phyloP scores from a whole-genome alignment of 139 green algal genomes.

The Chlamydomonas schloesseri region DNA sequence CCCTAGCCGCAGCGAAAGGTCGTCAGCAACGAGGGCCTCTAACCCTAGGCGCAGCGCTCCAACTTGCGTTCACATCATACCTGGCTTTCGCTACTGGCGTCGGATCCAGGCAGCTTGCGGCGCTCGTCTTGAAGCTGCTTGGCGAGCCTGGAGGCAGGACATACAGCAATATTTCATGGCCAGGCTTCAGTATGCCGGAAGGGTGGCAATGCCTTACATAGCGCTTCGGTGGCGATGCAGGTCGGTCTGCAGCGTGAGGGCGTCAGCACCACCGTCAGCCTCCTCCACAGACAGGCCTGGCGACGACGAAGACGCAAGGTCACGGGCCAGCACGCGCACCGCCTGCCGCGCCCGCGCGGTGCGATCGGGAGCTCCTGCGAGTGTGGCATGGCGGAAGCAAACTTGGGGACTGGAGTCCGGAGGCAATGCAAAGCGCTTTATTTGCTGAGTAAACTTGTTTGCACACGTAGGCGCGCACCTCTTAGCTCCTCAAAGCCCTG shows the following conservation, averaged over 20 bases:
- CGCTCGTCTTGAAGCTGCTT: constrained; percentile 21
- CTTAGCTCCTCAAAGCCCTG: constrained; percentile 12
- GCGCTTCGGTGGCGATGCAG: constrained; percentile 1
- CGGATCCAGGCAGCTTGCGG: no score
- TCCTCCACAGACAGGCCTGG: neutral
- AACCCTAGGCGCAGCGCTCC: no score
- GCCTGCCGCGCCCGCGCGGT: neutral
- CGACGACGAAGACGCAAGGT: neutral
- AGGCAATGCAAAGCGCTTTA: no score
- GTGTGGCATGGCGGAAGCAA: neutral
- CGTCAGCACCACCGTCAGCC: neutral
- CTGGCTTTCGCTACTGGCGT: no score
- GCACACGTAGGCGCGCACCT: neutral
- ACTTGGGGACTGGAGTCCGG: no score
- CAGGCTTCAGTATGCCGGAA: no score
- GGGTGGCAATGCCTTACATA: neutral
- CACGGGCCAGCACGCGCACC: neutral
- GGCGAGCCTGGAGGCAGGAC: neutral
- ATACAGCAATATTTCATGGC: no score
- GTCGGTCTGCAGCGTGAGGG: neutral
- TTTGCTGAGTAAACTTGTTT: no score
- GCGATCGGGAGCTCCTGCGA: neutral
- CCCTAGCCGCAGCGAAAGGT: no score
- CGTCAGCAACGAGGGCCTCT: no score
- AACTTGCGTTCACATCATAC: no score